A percentile compares a stretch with the other conserved stretches of the same genome.
phyloP scores from a whole-genome alignment of 169 alveolate genomes.

The Theileria parva region DNA sequence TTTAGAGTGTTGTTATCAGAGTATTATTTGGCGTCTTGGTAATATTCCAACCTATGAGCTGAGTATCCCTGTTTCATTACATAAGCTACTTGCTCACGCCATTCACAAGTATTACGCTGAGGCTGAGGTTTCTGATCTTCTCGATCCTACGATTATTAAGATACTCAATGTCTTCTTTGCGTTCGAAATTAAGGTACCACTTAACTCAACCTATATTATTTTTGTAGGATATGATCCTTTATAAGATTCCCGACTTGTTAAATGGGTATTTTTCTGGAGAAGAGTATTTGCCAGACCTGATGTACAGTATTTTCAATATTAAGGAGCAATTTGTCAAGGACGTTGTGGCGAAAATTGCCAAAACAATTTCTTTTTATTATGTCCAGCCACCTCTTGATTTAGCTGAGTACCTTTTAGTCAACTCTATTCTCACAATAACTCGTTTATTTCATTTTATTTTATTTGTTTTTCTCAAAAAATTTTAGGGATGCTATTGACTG shows the following conservation, averaged over 20 bases:
- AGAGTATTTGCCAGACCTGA: constrained; percentile 68
- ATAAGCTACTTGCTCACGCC: constrained; percentile 64
- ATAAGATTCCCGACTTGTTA: constrained; percentile 37
- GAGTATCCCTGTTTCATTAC: constrained; percentile 63
- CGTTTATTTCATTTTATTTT: neutral
- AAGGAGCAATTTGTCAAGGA: constrained; percentile 5
- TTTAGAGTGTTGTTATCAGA: constrained; percentile 69
- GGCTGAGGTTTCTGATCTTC: constrained; percentile 10
- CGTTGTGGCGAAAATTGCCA: constrained; percentile 28
- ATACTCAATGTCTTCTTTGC: constrained; percentile 38
- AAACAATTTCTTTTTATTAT: constrained; percentile 29
- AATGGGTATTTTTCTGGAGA: constrained; percentile 73
- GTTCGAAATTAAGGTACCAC: constrained; percentile 34
- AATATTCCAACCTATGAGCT: constrained; percentile 69
- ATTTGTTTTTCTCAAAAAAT: neutral
- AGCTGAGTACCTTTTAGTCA: neutral
- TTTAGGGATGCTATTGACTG: constrained; percentile 5
- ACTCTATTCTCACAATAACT: neutral
- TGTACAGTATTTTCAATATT: constrained; percentile 35
- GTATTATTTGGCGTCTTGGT: constrained; percentile 74
- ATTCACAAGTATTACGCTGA: neutral
- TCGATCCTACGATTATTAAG: neutral
- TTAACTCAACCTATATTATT: neutral
- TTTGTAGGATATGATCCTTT: constrained; percentile 8
- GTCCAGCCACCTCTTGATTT: constrained; percentile 34